Conservation (phyloP, 257 asterid species). For the Solanum raphanifolium region DNA sequence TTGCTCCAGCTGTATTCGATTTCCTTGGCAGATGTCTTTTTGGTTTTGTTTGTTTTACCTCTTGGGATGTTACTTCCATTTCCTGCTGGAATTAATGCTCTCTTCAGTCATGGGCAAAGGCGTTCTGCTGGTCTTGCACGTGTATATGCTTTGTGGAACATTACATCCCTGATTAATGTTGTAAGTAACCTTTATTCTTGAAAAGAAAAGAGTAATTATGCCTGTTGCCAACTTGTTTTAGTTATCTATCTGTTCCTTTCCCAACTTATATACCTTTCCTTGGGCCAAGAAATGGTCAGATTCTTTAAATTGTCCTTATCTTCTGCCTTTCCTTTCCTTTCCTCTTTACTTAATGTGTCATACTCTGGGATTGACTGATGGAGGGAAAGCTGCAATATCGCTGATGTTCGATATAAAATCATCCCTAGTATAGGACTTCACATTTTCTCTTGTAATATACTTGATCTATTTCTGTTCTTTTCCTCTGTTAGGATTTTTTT, state of each 20-base stretch:
- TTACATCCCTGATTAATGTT: conserved; percentile 73
- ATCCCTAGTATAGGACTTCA: neutral
- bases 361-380: neutral
- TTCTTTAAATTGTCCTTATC: neutral
- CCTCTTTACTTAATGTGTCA: neutral
- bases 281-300: neutral
- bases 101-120: conserved; percentile 93
- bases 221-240: neutral
- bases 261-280: neutral
- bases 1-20: conserved; percentile 93
- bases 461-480: neutral
- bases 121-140: conserved; percentile 97
- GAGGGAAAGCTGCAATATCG: neutral
- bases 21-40: conserved; percentile 73
- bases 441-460: neutral
- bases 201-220: neutral
- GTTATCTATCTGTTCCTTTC: neutral
- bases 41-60: conserved; percentile 80
- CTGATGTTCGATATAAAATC: neutral
- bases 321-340: neutral
- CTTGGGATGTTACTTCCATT: conserved; percentile 88
- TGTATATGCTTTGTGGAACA: conserved; percentile 88
- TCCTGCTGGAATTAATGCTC: conserved; percentile 97
- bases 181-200: conserved; percentile 36
- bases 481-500: neutral